A percentile compares a stretch with the other conserved stretches of the same genome.
These are phyloP conservation scores for Apiospora aurea DNA, from an alignment of 2,329 filamentous ascomycete species.

Conservation along the genomic window DNA sequence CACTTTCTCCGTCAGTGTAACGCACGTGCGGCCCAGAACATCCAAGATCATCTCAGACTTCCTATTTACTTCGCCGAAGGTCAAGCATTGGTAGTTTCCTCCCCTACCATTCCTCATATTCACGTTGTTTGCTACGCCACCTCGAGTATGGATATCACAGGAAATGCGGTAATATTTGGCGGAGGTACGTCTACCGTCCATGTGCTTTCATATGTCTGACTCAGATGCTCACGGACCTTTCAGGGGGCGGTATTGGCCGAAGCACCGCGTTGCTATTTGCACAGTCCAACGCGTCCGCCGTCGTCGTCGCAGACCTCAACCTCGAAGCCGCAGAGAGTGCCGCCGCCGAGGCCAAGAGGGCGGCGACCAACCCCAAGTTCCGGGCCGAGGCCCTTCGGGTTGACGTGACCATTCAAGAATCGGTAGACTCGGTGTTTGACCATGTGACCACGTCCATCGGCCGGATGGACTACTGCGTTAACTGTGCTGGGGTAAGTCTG, in stretches of 20 bases:
- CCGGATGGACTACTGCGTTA: constrained; percentile 34
- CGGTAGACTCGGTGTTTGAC: background rate
- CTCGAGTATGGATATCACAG: background rate
- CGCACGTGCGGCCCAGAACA: no score
- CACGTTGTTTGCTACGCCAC: background rate
- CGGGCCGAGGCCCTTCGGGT: constrained; percentile 20
- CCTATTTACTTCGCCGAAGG: background rate
- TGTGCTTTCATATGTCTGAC: background rate
- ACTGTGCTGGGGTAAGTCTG: constrained; percentile 31
- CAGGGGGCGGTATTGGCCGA: background rate
- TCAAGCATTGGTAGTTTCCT: background rate
- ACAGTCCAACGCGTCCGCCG: background rate
- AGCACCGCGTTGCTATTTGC: background rate
- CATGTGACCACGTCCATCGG: constrained; percentile 24
- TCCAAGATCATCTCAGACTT: no score
- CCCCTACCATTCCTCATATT: background rate
- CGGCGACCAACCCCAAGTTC: constrained; percentile 7
- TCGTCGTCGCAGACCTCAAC: constrained; percentile 26
- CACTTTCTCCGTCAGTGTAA: no score
- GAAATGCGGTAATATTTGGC: background rate
- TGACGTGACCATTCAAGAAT: constrained; percentile 25
- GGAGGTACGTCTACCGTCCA: background rate
- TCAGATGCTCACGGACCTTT: background rate
- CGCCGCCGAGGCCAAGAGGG: constrained; percentile 1
- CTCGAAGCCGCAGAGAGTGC: constrained; percentile 22